Conservation (phyloP, 176 grass and related monocot genomes). For the Metroxylon sagu region DNA sequence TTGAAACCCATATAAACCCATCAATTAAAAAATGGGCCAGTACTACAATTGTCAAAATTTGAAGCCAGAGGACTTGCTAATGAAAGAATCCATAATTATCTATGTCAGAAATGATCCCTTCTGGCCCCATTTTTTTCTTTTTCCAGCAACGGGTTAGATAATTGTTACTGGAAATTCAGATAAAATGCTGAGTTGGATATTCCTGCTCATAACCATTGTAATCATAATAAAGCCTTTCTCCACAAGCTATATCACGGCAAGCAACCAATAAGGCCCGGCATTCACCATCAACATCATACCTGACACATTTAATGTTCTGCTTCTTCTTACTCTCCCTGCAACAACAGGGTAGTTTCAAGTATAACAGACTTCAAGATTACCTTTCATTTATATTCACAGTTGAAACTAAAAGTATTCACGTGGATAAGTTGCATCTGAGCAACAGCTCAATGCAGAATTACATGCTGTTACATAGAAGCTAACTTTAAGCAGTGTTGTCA, state of each 20-base stretch:
- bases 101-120: too few species aligned
- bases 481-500: too few species aligned
- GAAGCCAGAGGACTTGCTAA: too few species aligned
- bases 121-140: too few species aligned
- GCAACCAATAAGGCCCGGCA: conserved; percentile 78
- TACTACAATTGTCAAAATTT: too few species aligned
- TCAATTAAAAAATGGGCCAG: too few species aligned
- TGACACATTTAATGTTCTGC: conserved; percentile 81
- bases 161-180: conserved; percentile 26
- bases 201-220: conserved; percentile 89
- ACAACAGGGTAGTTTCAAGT: conserved; percentile 18
- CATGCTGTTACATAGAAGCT: too few species aligned
- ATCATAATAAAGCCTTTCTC: conserved; percentile 91
- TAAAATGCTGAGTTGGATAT: conserved; percentile 81
- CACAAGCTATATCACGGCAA: conserved; percentile 70
- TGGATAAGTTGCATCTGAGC: too few species aligned
- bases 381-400: neutral
- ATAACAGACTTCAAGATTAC: conserved; percentile 1
- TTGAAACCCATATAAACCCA: too few species aligned
- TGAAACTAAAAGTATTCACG: neutral
- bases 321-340: conserved; percentile 88
- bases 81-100: too few species aligned
- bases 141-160: too few species aligned
- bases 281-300: conserved; percentile 72
- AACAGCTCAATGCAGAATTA: too few species aligned